phyloP scores from a whole-genome alignment of 202 grass and related monocot species.

The Alloteropsis angusta region DNA sequence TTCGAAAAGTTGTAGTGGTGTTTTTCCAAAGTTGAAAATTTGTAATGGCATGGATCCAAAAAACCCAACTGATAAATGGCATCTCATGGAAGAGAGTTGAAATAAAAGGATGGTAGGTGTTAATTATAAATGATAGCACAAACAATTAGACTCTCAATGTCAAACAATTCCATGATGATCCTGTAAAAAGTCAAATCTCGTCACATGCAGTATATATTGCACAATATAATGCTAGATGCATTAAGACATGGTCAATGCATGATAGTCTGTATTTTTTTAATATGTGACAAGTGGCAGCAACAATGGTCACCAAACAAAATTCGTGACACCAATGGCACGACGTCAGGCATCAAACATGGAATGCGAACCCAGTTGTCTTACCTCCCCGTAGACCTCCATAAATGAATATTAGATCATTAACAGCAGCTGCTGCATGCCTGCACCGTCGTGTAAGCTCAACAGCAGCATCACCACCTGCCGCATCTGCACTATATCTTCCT shows the following conservation, averaged over 20 bases:
- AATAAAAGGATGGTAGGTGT: neutral
- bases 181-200: conserved; percentile 17
- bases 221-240: neutral
- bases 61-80: neutral
- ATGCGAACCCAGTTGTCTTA: conserved; percentile 29
- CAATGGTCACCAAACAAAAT: conserved; percentile 7
- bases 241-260: neutral
- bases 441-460: conserved; percentile 89
- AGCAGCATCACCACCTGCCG: conserved; percentile 85
- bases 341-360: conserved; percentile 2
- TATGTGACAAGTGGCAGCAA: neutral
- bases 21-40: too few relatives aligned
- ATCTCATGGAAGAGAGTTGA: neutral
- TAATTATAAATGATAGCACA: neutral
- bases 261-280: neutral
- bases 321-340: neutral
- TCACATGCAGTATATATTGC: neutral
- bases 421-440: conserved; percentile 89
- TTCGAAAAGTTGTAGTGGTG: too few relatives aligned
- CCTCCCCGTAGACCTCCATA: conserved; percentile 93
- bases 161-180: neutral
- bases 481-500: conserved; percentile 84
- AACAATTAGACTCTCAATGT: neutral
- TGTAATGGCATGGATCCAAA: too few relatives aligned
- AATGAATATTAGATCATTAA: conserved; percentile 92